Conservation (phyloP, 176 grass and related monocot genomes). For the Bolboschoenus planiculmis region DNA sequence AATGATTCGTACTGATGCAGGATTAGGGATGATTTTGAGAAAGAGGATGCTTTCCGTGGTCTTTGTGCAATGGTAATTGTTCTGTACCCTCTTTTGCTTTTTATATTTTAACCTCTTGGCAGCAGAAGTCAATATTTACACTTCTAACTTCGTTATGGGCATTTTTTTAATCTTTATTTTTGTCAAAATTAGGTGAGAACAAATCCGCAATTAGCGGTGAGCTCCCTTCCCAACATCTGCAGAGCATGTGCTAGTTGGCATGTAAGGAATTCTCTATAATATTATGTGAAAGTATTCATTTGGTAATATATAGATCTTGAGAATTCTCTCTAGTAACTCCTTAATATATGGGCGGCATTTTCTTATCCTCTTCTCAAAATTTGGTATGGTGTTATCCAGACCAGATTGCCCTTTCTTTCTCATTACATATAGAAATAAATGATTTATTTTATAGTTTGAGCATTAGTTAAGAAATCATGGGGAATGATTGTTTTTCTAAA, state of each 20-base stretch:
- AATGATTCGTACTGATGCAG: conserved; percentile 29
- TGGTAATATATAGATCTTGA: not conserved
- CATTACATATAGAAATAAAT: not conserved
- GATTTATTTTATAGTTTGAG: not conserved
- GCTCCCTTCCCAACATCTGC: conserved; percentile 63
- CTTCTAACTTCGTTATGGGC: not conserved
- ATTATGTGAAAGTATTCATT: not conserved
- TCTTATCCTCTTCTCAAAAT: not conserved
- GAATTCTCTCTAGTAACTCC: not conserved
- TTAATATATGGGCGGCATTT: not conserved
- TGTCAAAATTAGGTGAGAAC: conserved; percentile 52
- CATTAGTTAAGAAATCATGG: not conserved
- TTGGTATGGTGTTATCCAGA: not conserved
- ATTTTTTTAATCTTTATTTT: conserved; percentile 4
- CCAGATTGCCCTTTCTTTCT: not conserved
- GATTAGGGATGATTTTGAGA: conserved; percentile 98
- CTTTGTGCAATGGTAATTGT: conserved; percentile 77
- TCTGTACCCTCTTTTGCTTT: not conserved
- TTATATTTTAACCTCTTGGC: not conserved
- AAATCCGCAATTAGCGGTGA: conserved; percentile 57
- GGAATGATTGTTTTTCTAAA: not conserved
- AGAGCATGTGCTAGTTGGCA: conserved; percentile 89
- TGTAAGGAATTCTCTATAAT: conserved; percentile 29
- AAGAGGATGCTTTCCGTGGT: conserved; percentile 93
- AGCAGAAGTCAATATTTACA: not conserved